Evolutionary conservation across 192 early-diverging fungal species (phyloP), one percentile per base, ranked within the genome.

Genomic region (Podila minutissima): DNA sequence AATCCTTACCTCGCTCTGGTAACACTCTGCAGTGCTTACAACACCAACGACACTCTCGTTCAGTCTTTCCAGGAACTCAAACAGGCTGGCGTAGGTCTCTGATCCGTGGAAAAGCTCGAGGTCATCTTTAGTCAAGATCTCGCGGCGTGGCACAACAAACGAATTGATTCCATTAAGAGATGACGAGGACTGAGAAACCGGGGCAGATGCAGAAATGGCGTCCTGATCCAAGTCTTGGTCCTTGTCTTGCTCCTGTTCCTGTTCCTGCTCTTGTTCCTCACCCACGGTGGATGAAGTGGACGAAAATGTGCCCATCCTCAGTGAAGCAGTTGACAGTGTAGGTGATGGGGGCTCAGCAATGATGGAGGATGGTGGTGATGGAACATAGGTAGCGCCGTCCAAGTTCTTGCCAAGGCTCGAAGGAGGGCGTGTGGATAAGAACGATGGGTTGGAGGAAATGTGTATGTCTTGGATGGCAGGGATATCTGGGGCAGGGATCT

Each of bases 121-220:
- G 83, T 98, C 96, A 6, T 95, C 93, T 61, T 91, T 91, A 13
- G 95, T 95, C 29, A 97, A 84, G 66, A 98, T 97, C 66, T 90
- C 81, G 51, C 84, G 83, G 19, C 74, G 62, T 8, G 89, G 89
- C 37, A 84, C 70, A 5, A 60, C 46, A 35, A 82, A 85, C 7
- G 24, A 55, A 26, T 22, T 46, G 41, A 8, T 3, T 46, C 13
- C 41, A 46, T 46, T 2, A 46, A 46, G 1, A 13, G 41, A 46
- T 17, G 41, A 46, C 2, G 15, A 61, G 0, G 37, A 26, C 5
- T 59, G 35, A 48, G 67, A 38, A 48, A 12, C 29, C 4, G 50
- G 15, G 62, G 2, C 37, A 26, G 38, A 1, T 38, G 26, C 13
- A 46, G 41, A 46, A 46, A 9, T 35, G 19, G 41, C 35, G 33